Conservation (phyloP, 805 yeast genomes). For the Cyberlindnera mississippiensis region DNA sequence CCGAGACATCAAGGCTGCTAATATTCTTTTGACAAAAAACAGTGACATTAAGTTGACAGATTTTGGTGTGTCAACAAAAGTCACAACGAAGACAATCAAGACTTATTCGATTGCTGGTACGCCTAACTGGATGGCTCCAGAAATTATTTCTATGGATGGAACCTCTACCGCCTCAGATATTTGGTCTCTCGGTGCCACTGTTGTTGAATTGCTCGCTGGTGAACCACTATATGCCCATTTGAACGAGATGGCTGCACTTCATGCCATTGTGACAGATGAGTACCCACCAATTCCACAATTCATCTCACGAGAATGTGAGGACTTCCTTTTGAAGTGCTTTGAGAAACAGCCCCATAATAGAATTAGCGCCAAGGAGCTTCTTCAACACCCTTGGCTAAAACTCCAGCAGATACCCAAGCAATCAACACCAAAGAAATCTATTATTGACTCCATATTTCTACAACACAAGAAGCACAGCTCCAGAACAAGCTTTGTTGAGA, state of each 20-base stretch:
- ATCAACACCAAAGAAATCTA: conserved; percentile 8
- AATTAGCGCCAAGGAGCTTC: conserved; percentile 48
- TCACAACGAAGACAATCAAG: conserved; percentile 46
- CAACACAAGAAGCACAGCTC: conserved; percentile 1
- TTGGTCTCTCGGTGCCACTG: conserved; percentile 95
- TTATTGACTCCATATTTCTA: neutral
- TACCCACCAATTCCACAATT: conserved; percentile 63
- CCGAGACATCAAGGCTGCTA: conserved; percentile 75
- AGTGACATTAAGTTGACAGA: conserved; percentile 70
- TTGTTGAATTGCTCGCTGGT: conserved; percentile 80
- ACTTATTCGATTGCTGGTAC: conserved; percentile 73
- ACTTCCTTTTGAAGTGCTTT: conserved; percentile 65
- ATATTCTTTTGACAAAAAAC: conserved; percentile 61
- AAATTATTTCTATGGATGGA: conserved; percentile 78
- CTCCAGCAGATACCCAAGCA: neutral
- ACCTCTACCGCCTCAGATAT: conserved; percentile 86
- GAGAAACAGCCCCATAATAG: conserved; percentile 64
- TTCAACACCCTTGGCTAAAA: conserved; percentile 59
- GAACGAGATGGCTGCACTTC: conserved; percentile 74
- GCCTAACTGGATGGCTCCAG: conserved; percentile 99
- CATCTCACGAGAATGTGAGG: conserved; percentile 41
- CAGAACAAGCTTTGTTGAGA: conserved; percentile 32
- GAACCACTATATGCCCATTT: conserved; percentile 82
- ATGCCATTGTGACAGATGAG: conserved; percentile 76
- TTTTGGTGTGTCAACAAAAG: conserved; percentile 72